These are phyloP conservation scores for Cladophialophora psammophila DNA, from an alignment of 2,329 filamentous ascomycete species.

Conservation along the genomic window DNA sequence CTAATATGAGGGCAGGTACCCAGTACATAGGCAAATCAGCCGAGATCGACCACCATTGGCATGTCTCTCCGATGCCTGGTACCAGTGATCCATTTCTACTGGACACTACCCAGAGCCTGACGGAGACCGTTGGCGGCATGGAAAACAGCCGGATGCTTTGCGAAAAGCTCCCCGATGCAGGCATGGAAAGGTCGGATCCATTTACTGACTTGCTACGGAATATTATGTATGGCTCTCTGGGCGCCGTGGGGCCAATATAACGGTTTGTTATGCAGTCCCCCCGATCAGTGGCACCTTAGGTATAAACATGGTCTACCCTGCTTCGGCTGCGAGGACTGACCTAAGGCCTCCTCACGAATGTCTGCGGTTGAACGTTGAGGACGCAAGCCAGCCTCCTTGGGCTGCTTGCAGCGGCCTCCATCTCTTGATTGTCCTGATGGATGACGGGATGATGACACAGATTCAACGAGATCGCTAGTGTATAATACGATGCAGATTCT, in stretches of 20 bases:
- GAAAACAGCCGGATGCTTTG: conserved; percentile 7
- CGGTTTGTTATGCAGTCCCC: conserved; percentile 8
- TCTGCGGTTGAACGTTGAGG: conserved; percentile 10
- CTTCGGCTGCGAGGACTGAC: conserved; percentile 10
- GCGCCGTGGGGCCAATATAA: neutral
- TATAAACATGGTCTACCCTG: conserved; percentile 7
- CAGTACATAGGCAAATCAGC: neutral
- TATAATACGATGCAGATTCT: conserved; percentile 1
- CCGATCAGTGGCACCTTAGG: conserved; percentile 4
- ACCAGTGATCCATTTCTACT: neutral
- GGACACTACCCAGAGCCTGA: neutral
- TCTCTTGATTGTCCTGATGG: neutral
- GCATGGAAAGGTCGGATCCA: neutral
- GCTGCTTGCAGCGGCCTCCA: neutral
- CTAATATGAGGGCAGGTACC: neutral
- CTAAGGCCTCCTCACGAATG: conserved; percentile 2
- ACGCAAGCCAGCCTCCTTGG: conserved; percentile 7
- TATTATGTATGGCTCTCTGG: neutral
- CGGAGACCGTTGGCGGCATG: neutral
- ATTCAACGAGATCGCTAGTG: neutral
- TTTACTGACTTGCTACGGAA: neutral
- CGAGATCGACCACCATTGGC: conserved; percentile 5
- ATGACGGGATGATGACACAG: conserved; percentile 10
- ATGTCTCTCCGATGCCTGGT: neutral
- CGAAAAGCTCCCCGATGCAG: conserved; percentile 2